A percentile compares a stretch with the other conserved stretches of the same genome.
These are phyloP conservation scores for Aspergillus fischeri DNA, from an alignment of 2,329 filamentous ascomycete species.

Conservation along the genomic window DNA sequence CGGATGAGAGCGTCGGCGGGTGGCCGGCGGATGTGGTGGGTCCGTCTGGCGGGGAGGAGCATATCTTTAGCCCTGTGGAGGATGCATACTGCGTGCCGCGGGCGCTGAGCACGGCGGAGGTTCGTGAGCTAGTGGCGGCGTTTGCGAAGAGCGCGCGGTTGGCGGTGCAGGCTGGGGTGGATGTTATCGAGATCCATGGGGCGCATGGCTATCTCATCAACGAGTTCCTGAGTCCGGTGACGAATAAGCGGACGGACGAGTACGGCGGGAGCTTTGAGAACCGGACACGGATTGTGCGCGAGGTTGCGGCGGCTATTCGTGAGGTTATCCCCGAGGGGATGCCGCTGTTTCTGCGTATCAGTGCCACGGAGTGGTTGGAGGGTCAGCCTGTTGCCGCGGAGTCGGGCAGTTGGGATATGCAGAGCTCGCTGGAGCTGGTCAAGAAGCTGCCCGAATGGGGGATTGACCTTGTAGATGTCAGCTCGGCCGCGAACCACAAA, in stretches of 20 bases:
- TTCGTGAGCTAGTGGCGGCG: conserved; percentile 57
- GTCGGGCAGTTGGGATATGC: conserved; percentile 38
- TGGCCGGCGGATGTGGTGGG: conserved; percentile 49
- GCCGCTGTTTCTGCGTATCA: conserved; percentile 68
- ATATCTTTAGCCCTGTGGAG: conserved; percentile 58
- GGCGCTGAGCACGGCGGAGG: conserved; percentile 64
- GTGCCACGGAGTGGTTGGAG: conserved; percentile 70
- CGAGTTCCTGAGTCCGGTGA: conserved; percentile 63
- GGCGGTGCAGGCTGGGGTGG: conserved; percentile 66
- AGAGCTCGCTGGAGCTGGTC: conserved; percentile 36
- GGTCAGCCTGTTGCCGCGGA: conserved; percentile 21
- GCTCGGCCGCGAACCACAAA: conserved; percentile 43
- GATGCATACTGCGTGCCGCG: conserved; percentile 58
- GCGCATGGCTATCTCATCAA: conserved; percentile 75
- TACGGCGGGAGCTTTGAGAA: conserved; percentile 56
- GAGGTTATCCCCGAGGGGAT: conserved; percentile 59
- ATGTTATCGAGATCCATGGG: conserved; percentile 73
- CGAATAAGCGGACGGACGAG: conserved; percentile 61
- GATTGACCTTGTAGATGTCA: conserved; percentile 45
- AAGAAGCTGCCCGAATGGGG: conserved; percentile 40
- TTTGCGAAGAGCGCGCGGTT: conserved; percentile 57
- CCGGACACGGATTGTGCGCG: conserved; percentile 61
- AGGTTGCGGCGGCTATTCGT: conserved; percentile 59
- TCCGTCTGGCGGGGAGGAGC: conserved; percentile 40
- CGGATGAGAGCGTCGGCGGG: conserved; percentile 51